phyloP scores from a whole-genome alignment of 2,329 filamentous ascomycete genomes.

The Phaeosphaeria sp. region DNA sequence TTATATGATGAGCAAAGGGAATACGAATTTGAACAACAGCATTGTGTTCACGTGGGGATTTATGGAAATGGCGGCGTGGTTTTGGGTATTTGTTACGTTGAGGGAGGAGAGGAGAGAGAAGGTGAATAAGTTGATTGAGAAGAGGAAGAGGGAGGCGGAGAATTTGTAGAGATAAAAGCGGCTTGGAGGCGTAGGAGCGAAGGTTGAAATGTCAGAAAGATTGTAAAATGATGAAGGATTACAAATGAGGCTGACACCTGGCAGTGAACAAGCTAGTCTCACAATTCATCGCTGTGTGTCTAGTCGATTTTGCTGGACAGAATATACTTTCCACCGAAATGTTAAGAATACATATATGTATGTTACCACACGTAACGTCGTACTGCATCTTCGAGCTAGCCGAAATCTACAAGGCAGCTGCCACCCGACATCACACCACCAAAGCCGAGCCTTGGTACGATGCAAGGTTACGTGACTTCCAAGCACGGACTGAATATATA shows the following conservation, averaged over 20 bases:
- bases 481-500: background rate
- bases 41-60: conserved; percentile 86
- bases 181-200: no score
- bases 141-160: conserved; percentile 39
- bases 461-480: background rate
- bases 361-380: background rate
- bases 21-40: conserved; percentile 76
- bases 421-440: conserved; percentile 3
- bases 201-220: no score
- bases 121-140: conserved; percentile 36
- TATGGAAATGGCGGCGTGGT: conserved; percentile 83
- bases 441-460: background rate
- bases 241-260: background rate
- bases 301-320: no score
- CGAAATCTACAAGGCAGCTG: background rate
- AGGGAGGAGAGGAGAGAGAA: conserved; percentile 46
- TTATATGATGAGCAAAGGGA: conserved; percentile 49
- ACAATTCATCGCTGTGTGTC: no score
- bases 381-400: background rate
- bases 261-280: background rate
- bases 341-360: background rate
- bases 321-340: no score
- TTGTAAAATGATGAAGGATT: no score
- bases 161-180: conserved; percentile 15
- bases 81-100: conserved; percentile 67